Percentiles rank a stretch among this genome's conserved stretches.
Conservation (phyloP, 2,329 filamentous ascomycete genomes). For the Fusarium transvaalense region DNA sequence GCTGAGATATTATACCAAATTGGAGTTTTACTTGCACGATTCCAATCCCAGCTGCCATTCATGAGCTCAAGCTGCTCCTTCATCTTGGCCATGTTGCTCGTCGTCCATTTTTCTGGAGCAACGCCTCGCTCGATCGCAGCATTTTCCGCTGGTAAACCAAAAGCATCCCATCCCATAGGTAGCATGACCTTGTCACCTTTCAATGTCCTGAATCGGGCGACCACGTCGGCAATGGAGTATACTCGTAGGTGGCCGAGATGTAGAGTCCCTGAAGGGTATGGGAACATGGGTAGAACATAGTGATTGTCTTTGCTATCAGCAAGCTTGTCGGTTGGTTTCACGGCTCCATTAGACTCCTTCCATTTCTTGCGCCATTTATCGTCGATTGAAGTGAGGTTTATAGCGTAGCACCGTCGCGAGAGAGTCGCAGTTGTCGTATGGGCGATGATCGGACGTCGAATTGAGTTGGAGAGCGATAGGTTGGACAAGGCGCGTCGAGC, state of each 20-base stretch:
- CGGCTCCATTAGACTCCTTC: constrained; percentile 43
- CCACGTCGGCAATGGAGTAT: constrained; percentile 89
- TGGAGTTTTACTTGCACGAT: constrained; percentile 69
- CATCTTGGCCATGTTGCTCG: constrained; percentile 84
- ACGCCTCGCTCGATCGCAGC: constrained; percentile 87
- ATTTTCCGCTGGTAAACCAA: constrained; percentile 91
- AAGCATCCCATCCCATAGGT: constrained; percentile 96
- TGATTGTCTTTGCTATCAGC: constrained; percentile 53
- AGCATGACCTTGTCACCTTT: constrained; percentile 81
- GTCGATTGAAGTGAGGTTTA: constrained; percentile 62
- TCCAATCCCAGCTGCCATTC: constrained; percentile 88
- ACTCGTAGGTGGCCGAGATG: constrained; percentile 90
- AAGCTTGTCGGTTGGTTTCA: constrained; percentile 25
- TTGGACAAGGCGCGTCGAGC: constrained; percentile 34
- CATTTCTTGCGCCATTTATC: constrained; percentile 66
- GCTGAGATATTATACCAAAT: too few species aligned
- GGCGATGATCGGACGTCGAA: constrained; percentile 28
- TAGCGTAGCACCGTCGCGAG: constrained; percentile 54
- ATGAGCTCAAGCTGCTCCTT: constrained; percentile 83
- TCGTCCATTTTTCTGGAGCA: constrained; percentile 83
- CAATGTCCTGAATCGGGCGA: constrained; percentile 81
- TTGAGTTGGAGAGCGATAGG: constrained; percentile 20
- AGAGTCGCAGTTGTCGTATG: constrained; percentile 16
- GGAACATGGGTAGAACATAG: constrained; percentile 93
- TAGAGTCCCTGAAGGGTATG: constrained; percentile 87